Evolutionary conservation across 805 yeast species (phyloP).

Genomic region (Metschnikowia sp.): DNA sequence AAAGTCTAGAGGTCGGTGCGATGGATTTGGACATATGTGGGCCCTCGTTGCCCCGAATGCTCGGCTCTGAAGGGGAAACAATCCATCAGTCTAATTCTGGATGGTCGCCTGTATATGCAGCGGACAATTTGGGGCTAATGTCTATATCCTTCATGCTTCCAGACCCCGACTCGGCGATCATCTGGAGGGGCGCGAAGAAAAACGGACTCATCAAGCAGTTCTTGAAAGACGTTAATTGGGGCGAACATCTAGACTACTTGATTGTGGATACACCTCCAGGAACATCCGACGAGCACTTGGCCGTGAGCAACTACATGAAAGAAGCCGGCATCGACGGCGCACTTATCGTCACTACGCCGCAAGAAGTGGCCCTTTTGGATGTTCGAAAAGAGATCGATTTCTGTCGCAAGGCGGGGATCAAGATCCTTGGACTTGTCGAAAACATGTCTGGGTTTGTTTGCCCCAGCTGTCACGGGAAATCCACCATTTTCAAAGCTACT

Average conservation of each 20-base stretch:
- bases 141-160: constrained; percentile 95
- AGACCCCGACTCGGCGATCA: constrained; percentile 86
- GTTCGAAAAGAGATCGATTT: constrained; percentile 95
- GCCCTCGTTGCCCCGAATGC: constrained; percentile 91
- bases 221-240: constrained; percentile 95
- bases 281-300: constrained; percentile 93
- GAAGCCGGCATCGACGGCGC: constrained; percentile 96
- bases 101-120: constrained; percentile 95
- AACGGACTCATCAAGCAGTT: constrained; percentile 91
- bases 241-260: constrained; percentile 70
- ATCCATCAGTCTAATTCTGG: constrained; percentile 89
- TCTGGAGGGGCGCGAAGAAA: constrained; percentile 98
- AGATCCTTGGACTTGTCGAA: constrained; percentile 85
- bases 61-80: constrained; percentile 84
- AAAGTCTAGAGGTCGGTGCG: constrained; percentile 83
- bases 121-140: constrained; percentile 93
- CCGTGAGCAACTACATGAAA: constrained; percentile 82
- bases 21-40: constrained; percentile 98
- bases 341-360: constrained; percentile 91
- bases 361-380: constrained; percentile 91
- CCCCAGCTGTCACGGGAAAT: constrained; percentile 87
- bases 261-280: constrained; percentile 98
- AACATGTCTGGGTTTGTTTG: constrained; percentile 99
- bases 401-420: constrained; percentile 86
- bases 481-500: constrained; percentile 87